Conservation (phyloP, 2,329 filamentous ascomycete genomes). For the Calonectria pteridis region DNA sequence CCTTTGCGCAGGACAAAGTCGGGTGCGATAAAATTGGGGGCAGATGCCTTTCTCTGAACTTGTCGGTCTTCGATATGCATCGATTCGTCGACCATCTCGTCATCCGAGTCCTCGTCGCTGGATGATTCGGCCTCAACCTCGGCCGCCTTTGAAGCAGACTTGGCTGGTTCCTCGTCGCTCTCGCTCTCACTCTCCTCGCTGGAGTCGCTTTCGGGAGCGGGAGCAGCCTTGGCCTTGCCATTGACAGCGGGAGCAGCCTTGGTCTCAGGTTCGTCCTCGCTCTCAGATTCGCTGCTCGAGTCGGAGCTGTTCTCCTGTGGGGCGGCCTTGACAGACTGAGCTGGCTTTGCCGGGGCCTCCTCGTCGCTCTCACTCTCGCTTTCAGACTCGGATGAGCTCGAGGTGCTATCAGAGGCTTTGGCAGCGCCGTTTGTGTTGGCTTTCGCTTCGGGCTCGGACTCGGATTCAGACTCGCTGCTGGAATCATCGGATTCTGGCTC, state of each 20-base stretch:
- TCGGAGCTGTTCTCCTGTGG: conserved; percentile 35
- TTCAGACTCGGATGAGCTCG: conserved; percentile 42
- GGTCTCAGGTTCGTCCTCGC: conserved; percentile 37
- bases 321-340: conserved; percentile 29
- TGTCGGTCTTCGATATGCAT: conserved; percentile 53
- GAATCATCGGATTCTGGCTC: conserved; percentile 37
- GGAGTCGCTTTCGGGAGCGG: conserved; percentile 36
- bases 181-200: conserved; percentile 44
- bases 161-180: conserved; percentile 27
- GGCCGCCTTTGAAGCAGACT: conserved; percentile 31
- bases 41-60: conserved; percentile 50
- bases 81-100: conserved; percentile 54
- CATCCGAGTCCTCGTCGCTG: conserved; percentile 44
- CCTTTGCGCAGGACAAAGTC: conserved; percentile 67
- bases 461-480: conserved; percentile 46
- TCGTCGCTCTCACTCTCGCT: conserved; percentile 49
- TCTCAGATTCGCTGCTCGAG: conserved; percentile 43
- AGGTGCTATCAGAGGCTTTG: conserved; percentile 38
- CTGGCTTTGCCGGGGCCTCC: conserved; percentile 25
- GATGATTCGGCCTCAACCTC: conserved; percentile 23
- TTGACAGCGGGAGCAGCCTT: conserved; percentile 35
- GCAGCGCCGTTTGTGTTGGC: conserved; percentile 38
- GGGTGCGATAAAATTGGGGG: conserved; percentile 61
- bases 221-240: conserved; percentile 24
- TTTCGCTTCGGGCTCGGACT: conserved; percentile 45